These are phyloP conservation scores for Raphanus hybrid DNA, from an alignment of 441 rosid genomes.

Conservation along the genomic window DNA sequence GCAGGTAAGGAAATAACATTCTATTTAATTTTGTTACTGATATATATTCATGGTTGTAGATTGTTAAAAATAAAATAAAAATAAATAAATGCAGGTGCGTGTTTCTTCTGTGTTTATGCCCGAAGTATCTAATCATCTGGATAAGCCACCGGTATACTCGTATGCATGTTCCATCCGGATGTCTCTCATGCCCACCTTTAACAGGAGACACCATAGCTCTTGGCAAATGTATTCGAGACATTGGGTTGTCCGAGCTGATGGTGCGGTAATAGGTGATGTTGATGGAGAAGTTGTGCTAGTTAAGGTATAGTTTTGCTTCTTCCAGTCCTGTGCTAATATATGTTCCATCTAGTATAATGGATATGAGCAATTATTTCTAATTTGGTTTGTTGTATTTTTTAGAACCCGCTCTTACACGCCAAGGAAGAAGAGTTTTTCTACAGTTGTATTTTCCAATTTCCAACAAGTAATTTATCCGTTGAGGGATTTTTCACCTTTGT, in stretches of 20 bases:
- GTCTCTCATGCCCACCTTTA: conserved; percentile 63
- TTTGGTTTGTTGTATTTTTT: conserved; percentile 34
- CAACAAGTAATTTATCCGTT: conserved; percentile 57
- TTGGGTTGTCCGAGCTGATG: conserved; percentile 63
- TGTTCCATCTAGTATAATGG: background rate
- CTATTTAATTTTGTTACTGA: too few relatives aligned
- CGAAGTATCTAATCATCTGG: conserved; percentile 49
- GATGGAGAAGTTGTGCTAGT: conserved; percentile 69
- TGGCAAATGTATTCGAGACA: conserved; percentile 72
- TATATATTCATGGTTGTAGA: conserved; percentile 11
- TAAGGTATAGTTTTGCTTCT: conserved; percentile 47
- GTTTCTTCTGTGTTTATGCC: conserved; percentile 76
- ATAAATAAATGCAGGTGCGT: conserved; percentile 52
- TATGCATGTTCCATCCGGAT: conserved; percentile 78
- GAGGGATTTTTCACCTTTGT: conserved; percentile 91
- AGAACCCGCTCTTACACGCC: conserved; percentile 72
- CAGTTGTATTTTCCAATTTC: conserved; percentile 56
- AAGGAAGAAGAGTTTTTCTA: conserved; percentile 79
- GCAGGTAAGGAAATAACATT: conserved; percentile 44
- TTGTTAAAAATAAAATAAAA: background rate
- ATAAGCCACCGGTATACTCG: conserved; percentile 38
- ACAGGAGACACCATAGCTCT: conserved; percentile 55
- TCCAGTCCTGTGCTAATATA: background rate
- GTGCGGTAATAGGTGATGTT: conserved; percentile 42
- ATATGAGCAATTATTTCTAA: conserved; percentile 10